Evolutionary conservation across 2,329 filamentous ascomycete species (phyloP), one percentile per base, ranked within the genome.

Genomic region (Colletotrichum tamarilloi): DNA sequence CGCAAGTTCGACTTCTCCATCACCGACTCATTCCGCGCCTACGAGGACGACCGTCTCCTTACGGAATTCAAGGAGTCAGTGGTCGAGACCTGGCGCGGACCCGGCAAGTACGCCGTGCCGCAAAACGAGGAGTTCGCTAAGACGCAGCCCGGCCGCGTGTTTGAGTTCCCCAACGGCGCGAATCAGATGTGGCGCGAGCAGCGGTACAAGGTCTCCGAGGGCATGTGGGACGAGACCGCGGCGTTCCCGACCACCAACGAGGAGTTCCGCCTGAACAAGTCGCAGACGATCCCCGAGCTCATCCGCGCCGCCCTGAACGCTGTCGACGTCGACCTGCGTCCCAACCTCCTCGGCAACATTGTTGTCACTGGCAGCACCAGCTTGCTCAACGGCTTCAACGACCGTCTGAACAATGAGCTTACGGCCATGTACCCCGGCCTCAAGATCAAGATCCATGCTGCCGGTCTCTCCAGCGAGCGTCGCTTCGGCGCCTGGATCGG

Each of bases 41-140:
- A 96, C 76, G 92, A 98, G 83, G 95, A 99, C 85, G 97, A 98
- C 82, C 94, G 96, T 66, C 92, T 98, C 55, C 86, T 99, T 70
- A 95, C 94, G 49, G 95, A 98, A 81, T 99, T 97, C 90, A 99
- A 99, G 85, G 97, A 99, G 85, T 97, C 94, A 22, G 95, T 98
- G 19, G 95, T 98, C 32, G 95, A 98, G 84, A 92, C 96, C 16
- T 99, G 97, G 96, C 90, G 91, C 30, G 94, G 94, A 0, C 94
- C 94, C 0, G 92, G 92, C 72, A 89, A 91, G 74, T 91, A 95
- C 78, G 82, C 83, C 55, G 84, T 82, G 76, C 89, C 85, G 26
- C 91, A 92, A 49, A 97, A 96, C 80, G 91, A 97, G 80, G 95
- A 98, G 55, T 87, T 91, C 60, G 92, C 92, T 71, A 92, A 90